A percentile compares a stretch with the other conserved stretches of the same genome.
These are phyloP conservation scores for Arxiozyma heterogenica DNA, from an alignment of 1,139 yeast species.

Conservation along the genomic window DNA sequence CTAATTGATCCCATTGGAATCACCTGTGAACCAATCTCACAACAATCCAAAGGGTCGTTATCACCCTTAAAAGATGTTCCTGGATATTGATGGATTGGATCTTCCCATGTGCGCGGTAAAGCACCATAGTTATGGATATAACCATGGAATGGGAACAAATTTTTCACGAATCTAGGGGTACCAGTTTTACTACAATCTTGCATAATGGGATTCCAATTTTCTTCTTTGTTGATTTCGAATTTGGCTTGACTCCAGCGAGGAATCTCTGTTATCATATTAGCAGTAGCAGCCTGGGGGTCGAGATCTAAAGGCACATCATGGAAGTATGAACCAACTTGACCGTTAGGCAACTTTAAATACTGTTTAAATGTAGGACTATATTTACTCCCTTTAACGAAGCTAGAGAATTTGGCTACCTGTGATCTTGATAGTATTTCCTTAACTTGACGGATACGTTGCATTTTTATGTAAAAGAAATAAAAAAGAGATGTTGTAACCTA, in stretches of 20 bases:
- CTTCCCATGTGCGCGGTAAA: slow-evolving; percentile 98
- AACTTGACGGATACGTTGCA: neutral
- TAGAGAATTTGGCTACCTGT: neutral
- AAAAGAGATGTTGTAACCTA: no score
- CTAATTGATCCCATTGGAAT: slow-evolving; percentile 56
- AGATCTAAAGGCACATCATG: slow-evolving; percentile 82
- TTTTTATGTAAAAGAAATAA: neutral
- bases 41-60: slow-evolving; percentile 92
- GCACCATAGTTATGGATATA: slow-evolving; percentile 97
- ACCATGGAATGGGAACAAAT: slow-evolving; percentile 93
- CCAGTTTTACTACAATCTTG: slow-evolving; percentile 87
- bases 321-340: slow-evolving; percentile 62
- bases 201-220: slow-evolving; percentile 73
- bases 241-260: slow-evolving; percentile 96
- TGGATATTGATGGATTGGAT: slow-evolving; percentile 36
- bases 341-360: slow-evolving; percentile 35
- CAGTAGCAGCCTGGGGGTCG: slow-evolving; percentile 45
- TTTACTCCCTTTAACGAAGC: slow-evolving; percentile 34
- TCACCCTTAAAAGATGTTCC: slow-evolving; percentile 49
- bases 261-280: slow-evolving; percentile 87
- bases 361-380: slow-evolving; percentile 39
- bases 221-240: slow-evolving; percentile 74
- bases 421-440: neutral
- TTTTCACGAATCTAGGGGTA: slow-evolving; percentile 75
- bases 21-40: slow-evolving; percentile 73